Evolutionary conservation across 2,329 filamentous ascomycete species (phyloP), one percentile per base, ranked within the genome.

Genomic region (Incumbomyces lentus): DNA sequence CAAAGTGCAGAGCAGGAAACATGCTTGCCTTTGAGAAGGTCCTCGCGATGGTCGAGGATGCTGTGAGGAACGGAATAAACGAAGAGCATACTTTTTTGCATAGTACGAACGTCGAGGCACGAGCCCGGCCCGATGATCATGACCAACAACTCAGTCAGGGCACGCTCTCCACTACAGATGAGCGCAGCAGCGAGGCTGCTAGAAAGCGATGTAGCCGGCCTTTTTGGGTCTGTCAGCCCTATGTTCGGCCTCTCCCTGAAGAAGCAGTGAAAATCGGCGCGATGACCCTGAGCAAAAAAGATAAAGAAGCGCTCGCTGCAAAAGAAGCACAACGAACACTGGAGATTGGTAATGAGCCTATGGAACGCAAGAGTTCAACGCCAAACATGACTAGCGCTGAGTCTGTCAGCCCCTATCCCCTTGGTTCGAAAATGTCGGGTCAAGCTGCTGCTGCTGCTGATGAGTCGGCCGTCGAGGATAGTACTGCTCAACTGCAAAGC

Each of bases 151-250:
- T 13, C 6, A 30, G 3, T n/a, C 29, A 14, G n/a, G 4, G 22
- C 22, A 26, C 22, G 22, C 5, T 26, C 22, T 26, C 22, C 4
- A 18, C n/a, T 12, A 16, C 16, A n/a, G 16, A 38, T 17, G 32
- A 44, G 37, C 19, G 47, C 59, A 58, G 3, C 67, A 79, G 65
- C 4, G 64, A 67, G 14, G 79, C 76, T 7, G 80, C 84, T 1
- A 79, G 92, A 19, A 77, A 75, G 46, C 71, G 78, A 50, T 94
- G 87, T 60, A 82, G 81, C 62, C 70, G 87, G 53, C 89, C 89
- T 1, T 95, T 82, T 77, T 95, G 87, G 86, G 75, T 95, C 3
- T 87, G 81, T 44, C 89, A 96, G 68, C 83, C 90, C 3, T 86
- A 94, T 58, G 76, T 95, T 6, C 72, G 89, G 47, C 89, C 88